A percentile compares a stretch with the other conserved stretches of the same genome.
These are phyloP conservation scores for Rhodotorula glutinis DNA, from an alignment of 1,284 basidiomycete species.

Conservation along the genomic window DNA sequence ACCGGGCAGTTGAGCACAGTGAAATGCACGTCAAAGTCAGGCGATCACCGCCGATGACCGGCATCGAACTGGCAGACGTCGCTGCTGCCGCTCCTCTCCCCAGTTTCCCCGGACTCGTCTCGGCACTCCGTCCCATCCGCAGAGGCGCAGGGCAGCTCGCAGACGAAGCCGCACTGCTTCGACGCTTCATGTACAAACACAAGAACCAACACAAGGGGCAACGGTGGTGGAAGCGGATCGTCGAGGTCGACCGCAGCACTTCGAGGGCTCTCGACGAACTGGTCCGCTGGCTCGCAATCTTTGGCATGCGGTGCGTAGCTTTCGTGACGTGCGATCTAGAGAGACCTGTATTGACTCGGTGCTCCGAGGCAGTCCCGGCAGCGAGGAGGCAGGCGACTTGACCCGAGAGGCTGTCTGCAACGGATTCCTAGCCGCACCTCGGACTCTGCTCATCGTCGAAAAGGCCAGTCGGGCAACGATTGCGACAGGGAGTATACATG, in stretches of 20 bases:
- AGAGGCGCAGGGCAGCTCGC: conserved; percentile 17
- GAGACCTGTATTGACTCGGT: background rate
- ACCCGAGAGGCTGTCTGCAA: background rate
- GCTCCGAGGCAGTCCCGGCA: conserved; percentile 1
- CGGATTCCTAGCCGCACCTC: conserved; percentile 16
- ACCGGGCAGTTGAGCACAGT: no score
- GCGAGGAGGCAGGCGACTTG: conserved; percentile 9
- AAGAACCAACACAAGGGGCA: conserved; percentile 39
- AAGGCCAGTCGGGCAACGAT: no score
- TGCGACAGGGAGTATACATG: no score
- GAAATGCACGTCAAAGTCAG: background rate
- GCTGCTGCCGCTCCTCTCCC: background rate
- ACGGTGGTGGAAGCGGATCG: conserved; percentile 32
- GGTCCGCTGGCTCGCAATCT: conserved; percentile 8
- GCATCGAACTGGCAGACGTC: background rate
- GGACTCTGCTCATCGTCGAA: conserved; percentile 19
- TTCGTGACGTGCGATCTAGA: background rate
- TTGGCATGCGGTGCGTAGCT: conserved; percentile 22
- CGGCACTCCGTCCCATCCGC: conserved; percentile 31
- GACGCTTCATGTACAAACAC: conserved; percentile 40
- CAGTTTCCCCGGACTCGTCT: conserved; percentile 33
- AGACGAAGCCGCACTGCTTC: conserved; percentile 26
- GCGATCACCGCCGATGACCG: background rate
- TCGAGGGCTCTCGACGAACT: conserved; percentile 22
- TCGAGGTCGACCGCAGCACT: conserved; percentile 23